Conservation (phyloP, 2,329 filamentous ascomycete genomes). For the Cladophialophora psammophila region DNA sequence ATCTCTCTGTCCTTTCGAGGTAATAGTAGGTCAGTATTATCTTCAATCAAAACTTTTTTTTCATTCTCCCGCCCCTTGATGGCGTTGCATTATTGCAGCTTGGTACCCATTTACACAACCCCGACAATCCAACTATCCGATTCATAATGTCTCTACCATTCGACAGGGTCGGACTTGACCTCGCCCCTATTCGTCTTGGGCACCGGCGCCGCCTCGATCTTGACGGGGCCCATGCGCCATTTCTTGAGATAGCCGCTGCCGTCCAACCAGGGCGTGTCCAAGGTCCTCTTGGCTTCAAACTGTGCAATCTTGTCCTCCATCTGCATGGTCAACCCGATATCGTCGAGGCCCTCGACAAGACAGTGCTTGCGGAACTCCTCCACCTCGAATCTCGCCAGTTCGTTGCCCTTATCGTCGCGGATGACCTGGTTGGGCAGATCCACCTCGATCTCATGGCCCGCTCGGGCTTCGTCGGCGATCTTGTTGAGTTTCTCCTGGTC, state of each 20-base stretch:
- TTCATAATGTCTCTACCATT: constrained; percentile 69
- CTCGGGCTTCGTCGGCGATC: constrained; percentile 78
- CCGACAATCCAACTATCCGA: background rate
- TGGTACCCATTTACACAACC: background rate
- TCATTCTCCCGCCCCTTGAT: too few relatives aligned
- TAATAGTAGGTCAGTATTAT: too few relatives aligned
- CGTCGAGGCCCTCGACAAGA: constrained; percentile 89
- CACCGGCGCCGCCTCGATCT: constrained; percentile 71
- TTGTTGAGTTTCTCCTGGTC: constrained; percentile 69
- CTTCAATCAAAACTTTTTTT: too few relatives aligned
- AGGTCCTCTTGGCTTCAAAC: constrained; percentile 80
- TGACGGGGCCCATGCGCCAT: constrained; percentile 62
- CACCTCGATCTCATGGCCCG: constrained; percentile 84
- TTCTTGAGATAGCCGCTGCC: constrained; percentile 78
- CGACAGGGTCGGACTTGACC: constrained; percentile 81
- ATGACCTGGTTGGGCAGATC: constrained; percentile 86
- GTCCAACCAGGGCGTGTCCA: constrained; percentile 88
- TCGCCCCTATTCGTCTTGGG: constrained; percentile 90
- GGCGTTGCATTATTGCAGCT: too few relatives aligned
- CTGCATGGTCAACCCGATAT: constrained; percentile 94
- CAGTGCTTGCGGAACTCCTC: constrained; percentile 96
- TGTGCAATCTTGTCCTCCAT: constrained; percentile 84
- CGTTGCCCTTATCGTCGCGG: constrained; percentile 75
- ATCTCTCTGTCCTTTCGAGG: background rate
- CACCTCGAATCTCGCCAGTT: constrained; percentile 81